Evolutionary conservation across 352 stramenopile species (phyloP), one percentile per base, ranked within the genome.

Genomic region (Phytophthora pluvialis): DNA sequence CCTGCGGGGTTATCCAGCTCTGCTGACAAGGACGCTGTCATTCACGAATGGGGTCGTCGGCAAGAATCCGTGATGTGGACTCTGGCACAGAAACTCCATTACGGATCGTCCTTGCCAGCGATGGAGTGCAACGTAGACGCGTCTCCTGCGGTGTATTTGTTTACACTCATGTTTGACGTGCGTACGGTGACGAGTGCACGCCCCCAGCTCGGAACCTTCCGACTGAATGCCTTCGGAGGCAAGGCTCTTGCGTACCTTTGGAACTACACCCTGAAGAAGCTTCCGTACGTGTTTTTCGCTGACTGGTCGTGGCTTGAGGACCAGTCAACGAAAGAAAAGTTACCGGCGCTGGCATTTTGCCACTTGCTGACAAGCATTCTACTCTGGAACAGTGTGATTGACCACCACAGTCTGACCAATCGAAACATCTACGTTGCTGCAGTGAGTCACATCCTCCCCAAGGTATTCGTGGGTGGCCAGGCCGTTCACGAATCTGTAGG

Each of bases 221-320:
- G 72, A 3, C 52, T 89, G 12, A 91, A 81, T 64, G 39, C 43
- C 10, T 78, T 81, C n/a, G 82, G 82, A 13, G 56, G 47, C 4
- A 72, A 72, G 25, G 11, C 81, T 15, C n/a, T 88, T 44, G 48
- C 57, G 7, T 54, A 77, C 11, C 59, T 91, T 7, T 91, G 81
- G 81, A 61, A 77, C 15, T 43, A 70, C 5, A 54, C 75, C 29
- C 67, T 91, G 6, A 76, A 75, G 47, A 81, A 77, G 58, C 36
- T 91, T 9, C 78, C 78, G 55, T 82, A 86, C 29, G 47, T 81
- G 29, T 77, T 89, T 55, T 86, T 88, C 18, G 64, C 75, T 6
- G 82, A 91, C n/a, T 91, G 80, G 59, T 69, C 70, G n/a, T 91
- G 82, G 82, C 78, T 91, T 13, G 80, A 90, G 29, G 69, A 85